Evolutionary conservation across 257 asterid species (phyloP), one percentile per base, ranked within the genome.

Genomic region (Nicotiana paniculata): DNA sequence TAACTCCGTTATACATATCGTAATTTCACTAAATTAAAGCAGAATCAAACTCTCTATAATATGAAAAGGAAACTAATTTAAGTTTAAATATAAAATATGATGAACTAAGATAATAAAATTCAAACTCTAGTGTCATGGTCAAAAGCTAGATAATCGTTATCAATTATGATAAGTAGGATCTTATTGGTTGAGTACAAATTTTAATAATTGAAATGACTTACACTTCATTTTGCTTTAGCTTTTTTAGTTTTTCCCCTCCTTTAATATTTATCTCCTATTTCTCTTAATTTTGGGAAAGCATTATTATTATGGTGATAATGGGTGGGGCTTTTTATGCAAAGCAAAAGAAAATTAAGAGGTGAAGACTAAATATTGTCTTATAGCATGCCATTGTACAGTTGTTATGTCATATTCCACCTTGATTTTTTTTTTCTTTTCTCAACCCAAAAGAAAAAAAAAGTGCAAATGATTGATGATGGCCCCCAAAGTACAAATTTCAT

Each of bases 361-460:
- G 39, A 72, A 72, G 43, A 74, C 62, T 39, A 74, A 74, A 24
- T 1, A 81, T 70, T 84, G 39, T 83, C 51, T 63, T 65, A 55
- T 33, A 77, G 92, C 91, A 88, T 85, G 91, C 89, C 87, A 37
- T 83, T 86, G 62, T 91, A 88, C 90, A 83, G 43, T 80, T 78
- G 59, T 21, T 24, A 80, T 68, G 78, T 84, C 85, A 86, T 59
- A 54, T 82, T 82, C 91, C 92, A 88, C 92, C 83, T 81, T 67
- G 77, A 13, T 48, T 48, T 43, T 1, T 24, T 10, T 24, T 24
- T 13, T 0, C 7, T 72, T 12, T 24, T 46, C 7, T n/a, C 13
- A 46, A 5, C 8, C 35, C 4, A 32, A 32, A 32, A 32, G 0
- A 32, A 32, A 32, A 1, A 1, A 9, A 39, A 67, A 69, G 79